phyloP scores from a whole-genome alignment of 495 filamentous ascomycete species.

The Hypoxylon cercidicola region DNA sequence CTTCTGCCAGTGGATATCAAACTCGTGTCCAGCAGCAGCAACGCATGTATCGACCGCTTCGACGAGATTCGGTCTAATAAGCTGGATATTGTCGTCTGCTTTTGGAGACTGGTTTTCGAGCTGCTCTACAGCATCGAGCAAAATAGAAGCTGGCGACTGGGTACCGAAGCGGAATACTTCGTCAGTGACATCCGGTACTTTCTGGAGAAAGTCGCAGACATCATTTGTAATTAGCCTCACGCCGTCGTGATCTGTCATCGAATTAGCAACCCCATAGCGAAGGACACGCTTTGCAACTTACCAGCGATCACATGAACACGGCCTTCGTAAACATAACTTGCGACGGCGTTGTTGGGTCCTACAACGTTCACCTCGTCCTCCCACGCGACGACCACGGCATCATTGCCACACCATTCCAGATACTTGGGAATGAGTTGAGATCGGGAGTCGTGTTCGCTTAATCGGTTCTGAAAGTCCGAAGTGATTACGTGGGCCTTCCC shows the following conservation, averaged over 20 bases:
- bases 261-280: conserved; percentile 69
- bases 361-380: conserved; percentile 98
- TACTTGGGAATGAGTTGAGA: conserved; percentile 87
- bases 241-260: conserved; percentile 84
- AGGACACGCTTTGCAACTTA: conserved; percentile 45
- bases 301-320: conserved; percentile 90
- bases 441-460: conserved; percentile 91
- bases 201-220: conserved; percentile 94
- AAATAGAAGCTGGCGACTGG: conserved; percentile 84
- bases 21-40: conserved; percentile 88
- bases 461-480: conserved; percentile 89
- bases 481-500: conserved; percentile 93
- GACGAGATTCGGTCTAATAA: conserved; percentile 85
- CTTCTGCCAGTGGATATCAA: conserved; percentile 91
- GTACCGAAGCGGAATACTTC: conserved; percentile 90
- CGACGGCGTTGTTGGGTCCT: conserved; percentile 80
- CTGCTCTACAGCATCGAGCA: conserved; percentile 91
- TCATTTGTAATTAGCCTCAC: conserved; percentile 89
- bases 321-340: conserved; percentile 89
- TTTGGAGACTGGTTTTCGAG: conserved; percentile 94
- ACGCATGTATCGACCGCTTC: conserved; percentile 92
- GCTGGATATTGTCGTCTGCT: conserved; percentile 95
- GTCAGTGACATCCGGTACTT: conserved; percentile 86
- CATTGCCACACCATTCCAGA: conserved; percentile 95
- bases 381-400: conserved; percentile 94